Conservation (phyloP, 2,329 filamentous ascomycete genomes). For the Fusarium beomiforme region DNA sequence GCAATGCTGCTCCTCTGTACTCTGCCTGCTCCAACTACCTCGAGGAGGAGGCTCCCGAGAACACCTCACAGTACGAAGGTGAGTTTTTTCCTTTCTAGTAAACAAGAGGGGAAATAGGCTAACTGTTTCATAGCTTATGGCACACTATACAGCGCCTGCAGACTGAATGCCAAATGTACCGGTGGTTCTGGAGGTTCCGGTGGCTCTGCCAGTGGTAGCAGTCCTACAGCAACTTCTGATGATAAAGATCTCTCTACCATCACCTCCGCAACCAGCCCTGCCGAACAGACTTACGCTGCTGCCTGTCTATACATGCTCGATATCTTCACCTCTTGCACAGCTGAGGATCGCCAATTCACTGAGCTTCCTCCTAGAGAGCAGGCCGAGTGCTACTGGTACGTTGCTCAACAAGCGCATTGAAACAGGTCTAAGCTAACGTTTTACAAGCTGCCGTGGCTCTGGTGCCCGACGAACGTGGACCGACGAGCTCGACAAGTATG, state of each 20-base stretch:
- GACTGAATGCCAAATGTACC: slow-evolving; percentile 14
- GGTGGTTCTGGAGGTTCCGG: neutral
- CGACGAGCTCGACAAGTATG: slow-evolving; percentile 45
- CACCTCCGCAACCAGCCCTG: slow-evolving; percentile 16
- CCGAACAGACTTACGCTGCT: slow-evolving; percentile 32
- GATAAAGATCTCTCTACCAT: slow-evolving; percentile 7
- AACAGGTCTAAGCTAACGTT: slow-evolving; percentile 17
- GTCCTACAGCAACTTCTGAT: slow-evolving; percentile 9
- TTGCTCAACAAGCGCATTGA: neutral
- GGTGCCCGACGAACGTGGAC: slow-evolving; percentile 41
- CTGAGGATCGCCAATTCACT: slow-evolving; percentile 39
- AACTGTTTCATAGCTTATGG: slow-evolving; percentile 39
- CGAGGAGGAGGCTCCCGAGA: slow-evolving; percentile 32
- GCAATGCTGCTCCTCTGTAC: slow-evolving; percentile 40
- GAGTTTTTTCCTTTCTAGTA: neutral
- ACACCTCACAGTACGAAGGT: slow-evolving; percentile 42
- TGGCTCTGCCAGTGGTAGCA: neutral
- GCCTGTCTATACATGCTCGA: slow-evolving; percentile 44
- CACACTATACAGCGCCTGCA: slow-evolving; percentile 41
- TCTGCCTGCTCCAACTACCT: slow-evolving; percentile 46
- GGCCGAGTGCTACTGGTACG: slow-evolving; percentile 49
- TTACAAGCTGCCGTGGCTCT: slow-evolving; percentile 36
- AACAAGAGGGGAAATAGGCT: neutral
- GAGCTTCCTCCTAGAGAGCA: slow-evolving; percentile 40
- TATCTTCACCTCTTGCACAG: slow-evolving; percentile 42